Percentiles rank a stretch among this genome's conserved stretches.
Evolutionary conservation across 2,329 filamentous ascomycete species (phyloP).

Genomic region (Fonsecaea erecta): DNA sequence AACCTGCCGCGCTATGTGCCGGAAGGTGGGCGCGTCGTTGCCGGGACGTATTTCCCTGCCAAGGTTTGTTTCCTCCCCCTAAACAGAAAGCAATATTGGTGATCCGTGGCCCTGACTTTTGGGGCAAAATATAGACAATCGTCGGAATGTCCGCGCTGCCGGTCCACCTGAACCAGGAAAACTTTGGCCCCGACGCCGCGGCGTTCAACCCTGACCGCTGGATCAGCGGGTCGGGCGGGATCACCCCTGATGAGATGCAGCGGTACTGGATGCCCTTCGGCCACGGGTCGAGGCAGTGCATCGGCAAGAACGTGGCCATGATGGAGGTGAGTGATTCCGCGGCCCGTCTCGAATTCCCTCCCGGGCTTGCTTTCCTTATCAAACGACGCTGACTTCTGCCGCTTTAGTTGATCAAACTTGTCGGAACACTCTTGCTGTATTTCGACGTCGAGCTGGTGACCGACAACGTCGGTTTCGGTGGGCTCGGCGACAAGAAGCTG

Average conservation of each 20-base stretch:
- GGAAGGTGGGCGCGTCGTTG: constrained; percentile 1
- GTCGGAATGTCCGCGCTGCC: constrained; percentile 1
- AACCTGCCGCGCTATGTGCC: constrained; percentile 10
- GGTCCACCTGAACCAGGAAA: constrained; percentile 5
- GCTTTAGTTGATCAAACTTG: neutral
- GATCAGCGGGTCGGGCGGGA: constrained; percentile 5
- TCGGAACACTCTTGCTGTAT: neutral
- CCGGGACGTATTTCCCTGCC: neutral
- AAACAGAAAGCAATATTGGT: neutral
- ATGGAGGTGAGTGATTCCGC: constrained; percentile 10
- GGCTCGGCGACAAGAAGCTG: neutral
- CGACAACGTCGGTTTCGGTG: neutral
- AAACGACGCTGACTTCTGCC: neutral
- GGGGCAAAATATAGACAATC: neutral
- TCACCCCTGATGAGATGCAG: constrained; percentile 12
- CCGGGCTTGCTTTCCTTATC: neutral
- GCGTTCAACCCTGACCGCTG: constrained; percentile 13
- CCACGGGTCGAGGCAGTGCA: constrained; percentile 11
- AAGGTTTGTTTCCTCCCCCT: neutral
- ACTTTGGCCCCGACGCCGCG: constrained; percentile 6
- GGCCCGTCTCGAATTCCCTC: too few species aligned
- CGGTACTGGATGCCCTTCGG: constrained; percentile 17
- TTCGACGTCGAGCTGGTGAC: neutral
- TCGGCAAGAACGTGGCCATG: constrained; percentile 15
- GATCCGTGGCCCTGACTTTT: neutral